These are phyloP conservation scores for Claviceps capensis DNA, from an alignment of 2,329 filamentous ascomycete species.

Conservation along the genomic window DNA sequence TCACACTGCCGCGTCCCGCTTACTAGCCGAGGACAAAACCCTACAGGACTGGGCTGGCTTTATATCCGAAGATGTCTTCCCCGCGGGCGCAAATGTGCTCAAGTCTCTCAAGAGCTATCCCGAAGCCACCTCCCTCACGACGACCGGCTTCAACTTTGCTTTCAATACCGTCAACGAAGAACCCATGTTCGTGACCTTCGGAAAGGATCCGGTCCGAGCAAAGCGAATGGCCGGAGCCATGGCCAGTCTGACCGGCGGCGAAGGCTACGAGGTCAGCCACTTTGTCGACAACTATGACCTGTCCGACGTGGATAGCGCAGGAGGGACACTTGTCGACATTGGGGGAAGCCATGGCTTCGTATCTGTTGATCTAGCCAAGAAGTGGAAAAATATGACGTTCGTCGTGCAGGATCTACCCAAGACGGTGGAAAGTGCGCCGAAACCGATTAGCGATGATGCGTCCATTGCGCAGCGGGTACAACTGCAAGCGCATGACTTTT, in stretches of 20 bases:
- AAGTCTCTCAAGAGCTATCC: constrained; percentile 30
- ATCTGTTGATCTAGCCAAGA: constrained; percentile 38
- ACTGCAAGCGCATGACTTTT: constrained; percentile 42
- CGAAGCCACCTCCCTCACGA: constrained; percentile 32
- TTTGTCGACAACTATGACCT: constrained; percentile 43
- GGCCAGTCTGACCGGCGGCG: constrained; percentile 38
- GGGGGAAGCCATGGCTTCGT: constrained; percentile 46
- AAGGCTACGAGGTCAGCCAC: constrained; percentile 40
- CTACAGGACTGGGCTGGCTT: constrained; percentile 42
- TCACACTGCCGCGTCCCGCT: constrained; percentile 40
- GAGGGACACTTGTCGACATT: constrained; percentile 41
- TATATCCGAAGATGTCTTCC: constrained; percentile 39
- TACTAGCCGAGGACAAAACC: constrained; percentile 32
- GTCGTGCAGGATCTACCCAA: constrained; percentile 41
- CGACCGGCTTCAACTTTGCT: constrained; percentile 37
- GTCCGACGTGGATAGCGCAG: constrained; percentile 26
- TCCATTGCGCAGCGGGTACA: constrained; percentile 25
- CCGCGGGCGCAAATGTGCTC: constrained; percentile 32
- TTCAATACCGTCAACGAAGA: constrained; percentile 36
- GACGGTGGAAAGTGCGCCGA: constrained; percentile 33
- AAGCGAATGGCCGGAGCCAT: constrained; percentile 41
- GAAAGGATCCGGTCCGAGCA: constrained; percentile 31
- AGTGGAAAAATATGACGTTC: constrained; percentile 37
- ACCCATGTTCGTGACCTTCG: constrained; percentile 40
- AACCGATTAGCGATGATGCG: constrained; percentile 24